These are phyloP conservation scores for Lactarius quietus DNA, from an alignment of 768 basidiomycete genomes.

Conservation along the genomic window DNA sequence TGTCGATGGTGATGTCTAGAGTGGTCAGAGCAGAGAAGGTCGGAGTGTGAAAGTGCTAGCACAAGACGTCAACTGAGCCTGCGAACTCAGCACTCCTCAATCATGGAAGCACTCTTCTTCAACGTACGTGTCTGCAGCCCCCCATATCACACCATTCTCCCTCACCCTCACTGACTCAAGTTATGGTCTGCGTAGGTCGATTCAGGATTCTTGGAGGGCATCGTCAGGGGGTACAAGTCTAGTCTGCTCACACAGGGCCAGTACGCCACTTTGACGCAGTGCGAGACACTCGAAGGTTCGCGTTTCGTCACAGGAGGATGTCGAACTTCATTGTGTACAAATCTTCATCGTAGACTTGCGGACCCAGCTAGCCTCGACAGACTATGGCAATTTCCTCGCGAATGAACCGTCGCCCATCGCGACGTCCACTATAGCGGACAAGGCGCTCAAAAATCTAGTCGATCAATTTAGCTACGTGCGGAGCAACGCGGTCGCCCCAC, in stretches of 20 bases:
- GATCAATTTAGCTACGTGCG: conserved; percentile 96
- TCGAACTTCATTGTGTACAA: background rate
- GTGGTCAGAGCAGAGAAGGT: background rate
- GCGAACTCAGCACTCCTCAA: conserved; percentile 1
- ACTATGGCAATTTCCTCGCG: conserved; percentile 97
- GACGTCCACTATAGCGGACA: conserved; percentile 94
- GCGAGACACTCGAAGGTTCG: conserved; percentile 93
- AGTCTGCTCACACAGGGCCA: conserved; percentile 86
- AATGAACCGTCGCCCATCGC: conserved; percentile 93
- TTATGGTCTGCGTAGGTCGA: conserved; percentile 48
- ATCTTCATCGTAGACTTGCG: conserved; percentile 64
- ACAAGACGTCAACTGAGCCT: background rate
- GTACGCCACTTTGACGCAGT: conserved; percentile 92
- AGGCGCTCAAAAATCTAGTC: conserved; percentile 91
- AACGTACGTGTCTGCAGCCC: conserved; percentile 51
- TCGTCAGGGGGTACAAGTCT: conserved; percentile 89
- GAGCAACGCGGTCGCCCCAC: conserved; percentile 85
- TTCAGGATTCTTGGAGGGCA: conserved; percentile 73
- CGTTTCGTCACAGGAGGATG: background rate
- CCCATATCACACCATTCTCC: conserved; percentile 4
- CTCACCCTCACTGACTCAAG: conserved; percentile 31
- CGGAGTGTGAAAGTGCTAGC: conserved; percentile 23
- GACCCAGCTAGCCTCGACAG: conserved; percentile 92
- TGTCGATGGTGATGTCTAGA: background rate
- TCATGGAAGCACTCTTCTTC: conserved; percentile 87